Evolutionary conservation across 2,329 filamentous ascomycete species (phyloP), one percentile per base, ranked within the genome.

Genomic region (Aspergillus glaucus): DNA sequence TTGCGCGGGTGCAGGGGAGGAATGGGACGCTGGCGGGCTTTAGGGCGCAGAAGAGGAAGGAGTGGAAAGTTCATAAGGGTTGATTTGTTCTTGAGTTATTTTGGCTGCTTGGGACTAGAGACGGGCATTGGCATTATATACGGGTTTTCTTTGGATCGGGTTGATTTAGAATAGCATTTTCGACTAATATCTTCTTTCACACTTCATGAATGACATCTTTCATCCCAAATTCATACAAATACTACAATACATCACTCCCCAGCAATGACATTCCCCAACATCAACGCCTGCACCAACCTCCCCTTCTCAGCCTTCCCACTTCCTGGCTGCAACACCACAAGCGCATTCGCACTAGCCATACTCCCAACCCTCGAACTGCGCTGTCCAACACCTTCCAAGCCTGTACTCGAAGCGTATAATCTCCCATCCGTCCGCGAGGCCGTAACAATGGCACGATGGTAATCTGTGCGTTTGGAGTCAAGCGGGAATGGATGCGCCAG

Each of bases 301-400:
- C 90, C 90, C 63, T 86, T 87, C 43, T 74, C 76, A 48, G 90
- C 63, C n/a, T 75, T 75, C 5, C 81, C 82, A 30, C 56, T 58
- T 9, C 68, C 69, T 3, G 67, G 58, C 36, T 57, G 59, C 24
- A 82, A 75, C 2, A 86, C 87, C 21, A 97, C 70, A 59, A 98
- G 69, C 3, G 87, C 89, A 74, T 98, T 98, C 2, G 93, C 92
- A 17, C 86, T 85, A 52, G 85, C 87, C 57, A 97, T 76, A 67
- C 92, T 97, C 0, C 90, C 89, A 2, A 98, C 90, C 53, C 84
- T 81, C 14, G 88, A 94, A 66, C 92, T 97, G 45, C 93, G 78
- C 73, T 98, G 93, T 30, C 68, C 69, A 5, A 61, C 63, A 4
- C 66, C 67, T 19, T 61, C 62, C 3, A 86, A 84, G 5, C 93